Percentiles rank a stretch among this genome's conserved stretches.
These are phyloP conservation scores for Theileria parva DNA, from an alignment of 169 alveolate genomes.

Conservation along the genomic window DNA sequence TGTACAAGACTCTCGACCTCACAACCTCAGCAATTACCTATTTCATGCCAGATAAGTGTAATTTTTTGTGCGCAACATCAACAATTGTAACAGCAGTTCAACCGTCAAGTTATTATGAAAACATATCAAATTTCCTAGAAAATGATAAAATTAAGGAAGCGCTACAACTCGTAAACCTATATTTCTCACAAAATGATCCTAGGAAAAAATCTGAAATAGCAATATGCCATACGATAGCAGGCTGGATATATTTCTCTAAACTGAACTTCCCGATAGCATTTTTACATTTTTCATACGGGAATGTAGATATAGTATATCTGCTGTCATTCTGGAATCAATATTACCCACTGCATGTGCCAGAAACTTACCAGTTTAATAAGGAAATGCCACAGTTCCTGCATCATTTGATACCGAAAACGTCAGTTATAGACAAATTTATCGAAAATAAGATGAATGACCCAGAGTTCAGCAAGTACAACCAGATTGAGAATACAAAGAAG, in stretches of 20 bases:
- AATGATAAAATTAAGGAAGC: slow-evolving; percentile 43
- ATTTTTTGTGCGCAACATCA: slow-evolving; percentile 47
- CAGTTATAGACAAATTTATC: slow-evolving; percentile 31
- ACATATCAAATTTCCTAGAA: slow-evolving; percentile 26
- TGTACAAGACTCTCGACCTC: slow-evolving; percentile 53
- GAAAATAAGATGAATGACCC: slow-evolving; percentile 14
- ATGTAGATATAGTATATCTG: slow-evolving; percentile 50
- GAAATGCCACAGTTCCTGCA: slow-evolving; percentile 36
- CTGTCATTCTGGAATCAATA: slow-evolving; percentile 51
- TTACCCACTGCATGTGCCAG: slow-evolving; percentile 32
- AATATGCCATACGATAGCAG: slow-evolving; percentile 60
- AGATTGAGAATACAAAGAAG: slow-evolving; percentile 13
- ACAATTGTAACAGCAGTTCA: slow-evolving; percentile 31
- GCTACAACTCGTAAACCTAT: slow-evolving; percentile 47
- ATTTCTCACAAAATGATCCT: slow-evolving; percentile 42
- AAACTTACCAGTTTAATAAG: slow-evolving; percentile 31
- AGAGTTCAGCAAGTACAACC: not conserved
- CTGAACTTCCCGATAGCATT: slow-evolving; percentile 60
- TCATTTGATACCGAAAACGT: slow-evolving; percentile 29
- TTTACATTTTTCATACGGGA: slow-evolving; percentile 62
- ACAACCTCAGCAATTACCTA: slow-evolving; percentile 18
- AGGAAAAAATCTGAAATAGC: slow-evolving; percentile 17
- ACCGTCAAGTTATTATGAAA: slow-evolving; percentile 35
- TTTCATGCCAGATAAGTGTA: slow-evolving; percentile 33
- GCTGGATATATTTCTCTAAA: slow-evolving; percentile 54